These are phyloP conservation scores for Gossypium schwendimanii DNA, from an alignment of 441 rosid genomes.

Conservation along the genomic window DNA sequence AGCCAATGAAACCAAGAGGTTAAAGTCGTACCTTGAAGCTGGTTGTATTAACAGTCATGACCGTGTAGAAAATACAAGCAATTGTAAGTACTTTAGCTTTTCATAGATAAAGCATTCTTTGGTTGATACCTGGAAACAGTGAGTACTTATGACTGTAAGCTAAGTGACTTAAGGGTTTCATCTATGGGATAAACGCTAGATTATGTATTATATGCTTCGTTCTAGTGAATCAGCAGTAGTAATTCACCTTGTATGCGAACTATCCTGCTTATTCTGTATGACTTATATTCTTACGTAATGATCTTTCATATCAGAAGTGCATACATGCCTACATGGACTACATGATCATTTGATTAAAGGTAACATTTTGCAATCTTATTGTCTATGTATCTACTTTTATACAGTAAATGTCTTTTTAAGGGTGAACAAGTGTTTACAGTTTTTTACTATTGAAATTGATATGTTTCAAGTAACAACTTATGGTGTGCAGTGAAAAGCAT, in stretches of 20 bases:
- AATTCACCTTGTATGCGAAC: neutral
- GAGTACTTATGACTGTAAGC: neutral
- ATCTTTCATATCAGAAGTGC: constrained; percentile 44
- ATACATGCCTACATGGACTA: constrained; percentile 46
- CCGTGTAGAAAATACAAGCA: constrained; percentile 40
- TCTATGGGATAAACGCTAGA: neutral
- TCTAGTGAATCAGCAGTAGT: neutral
- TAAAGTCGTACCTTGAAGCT: constrained; percentile 48
- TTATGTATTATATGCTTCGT: neutral
- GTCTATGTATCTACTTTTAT: neutral
- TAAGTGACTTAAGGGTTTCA: neutral
- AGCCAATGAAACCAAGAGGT: constrained; percentile 55
- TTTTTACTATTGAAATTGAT: neutral
- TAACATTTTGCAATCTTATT: constrained; percentile 16
- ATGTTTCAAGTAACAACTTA: neutral
- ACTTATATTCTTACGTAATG: neutral
- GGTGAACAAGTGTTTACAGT: neutral
- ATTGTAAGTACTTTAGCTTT: constrained; percentile 45
- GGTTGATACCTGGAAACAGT: neutral
- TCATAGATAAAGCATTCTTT: neutral
- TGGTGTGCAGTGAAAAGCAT: constrained; percentile 46
- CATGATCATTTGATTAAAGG: constrained; percentile 51
- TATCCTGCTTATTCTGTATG: neutral
- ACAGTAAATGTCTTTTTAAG: neutral
- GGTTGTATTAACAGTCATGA: constrained; percentile 48